Conservation (phyloP, 441 rosid genomes). For the Francoa sonchifolia region DNA sequence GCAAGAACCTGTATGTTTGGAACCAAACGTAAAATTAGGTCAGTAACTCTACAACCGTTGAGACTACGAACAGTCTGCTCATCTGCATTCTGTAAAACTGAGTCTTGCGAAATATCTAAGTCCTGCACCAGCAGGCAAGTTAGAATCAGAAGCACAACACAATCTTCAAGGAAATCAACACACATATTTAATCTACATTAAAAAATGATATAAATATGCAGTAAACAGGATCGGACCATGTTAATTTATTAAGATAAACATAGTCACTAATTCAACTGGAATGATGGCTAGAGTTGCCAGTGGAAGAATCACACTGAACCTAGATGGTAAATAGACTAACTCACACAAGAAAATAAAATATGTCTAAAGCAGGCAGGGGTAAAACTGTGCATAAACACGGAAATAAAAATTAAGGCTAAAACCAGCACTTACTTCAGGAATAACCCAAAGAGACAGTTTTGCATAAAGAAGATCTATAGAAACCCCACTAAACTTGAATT, state of each 20-base stretch:
- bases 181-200: no score
- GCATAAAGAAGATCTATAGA: constrained; percentile 96
- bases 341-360: no score
- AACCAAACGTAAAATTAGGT: constrained; percentile 89
- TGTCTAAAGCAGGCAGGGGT: no score
- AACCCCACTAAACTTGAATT: constrained; percentile 73
- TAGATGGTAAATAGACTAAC: no score
- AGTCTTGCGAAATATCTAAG: constrained; percentile 84
- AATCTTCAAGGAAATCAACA: neutral
- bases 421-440: constrained; percentile 76
- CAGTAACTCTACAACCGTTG: constrained; percentile 98
- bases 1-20: constrained; percentile 82
- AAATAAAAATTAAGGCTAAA: constrained; percentile 1
- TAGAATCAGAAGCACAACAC: neutral
- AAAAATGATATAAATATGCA: no score
- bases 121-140: constrained; percentile 36
- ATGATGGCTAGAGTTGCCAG: no score
- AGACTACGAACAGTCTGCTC: constrained; percentile 97
- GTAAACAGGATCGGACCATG: no score
- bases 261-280: no score
- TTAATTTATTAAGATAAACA: no score
- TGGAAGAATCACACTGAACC: no score
- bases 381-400: no score
- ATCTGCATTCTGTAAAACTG: constrained; percentile 80
- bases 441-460: constrained; percentile 70